phyloP scores from a whole-genome alignment of 768 basidiomycete genomes.

The Suillus paluster region DNA sequence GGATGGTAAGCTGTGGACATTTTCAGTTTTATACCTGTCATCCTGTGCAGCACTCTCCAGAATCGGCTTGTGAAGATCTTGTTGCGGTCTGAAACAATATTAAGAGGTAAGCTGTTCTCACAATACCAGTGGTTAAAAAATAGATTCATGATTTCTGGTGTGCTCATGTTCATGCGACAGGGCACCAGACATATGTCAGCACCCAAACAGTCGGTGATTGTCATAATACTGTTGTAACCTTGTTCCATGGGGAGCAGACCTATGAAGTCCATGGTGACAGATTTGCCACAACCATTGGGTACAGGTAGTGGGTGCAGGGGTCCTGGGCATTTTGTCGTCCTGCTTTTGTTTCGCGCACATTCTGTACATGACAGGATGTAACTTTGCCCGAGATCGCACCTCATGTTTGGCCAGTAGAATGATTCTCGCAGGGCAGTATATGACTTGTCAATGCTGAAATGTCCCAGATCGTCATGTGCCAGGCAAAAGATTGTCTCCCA shows the following conservation, averaged over 20 bases:
- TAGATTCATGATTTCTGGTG: too few relatives aligned
- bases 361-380: slow-evolving; percentile 30
- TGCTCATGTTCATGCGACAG: slow-evolving; percentile 23
- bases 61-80: slow-evolving; percentile 37
- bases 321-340: slow-evolving; percentile 9
- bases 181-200: slow-evolving; percentile 15
- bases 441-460: too few relatives aligned
- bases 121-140: slow-evolving; percentile 25
- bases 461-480: slow-evolving; percentile 12
- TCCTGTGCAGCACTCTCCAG: slow-evolving; percentile 28
- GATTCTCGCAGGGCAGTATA: too few relatives aligned
- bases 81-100: slow-evolving; percentile 38
- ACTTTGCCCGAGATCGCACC: slow-evolving; percentile 16
- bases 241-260: slow-evolving; percentile 37
- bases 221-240: slow-evolving; percentile 27
- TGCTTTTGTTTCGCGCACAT: slow-evolving; percentile 12
- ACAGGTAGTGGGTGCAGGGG: slow-evolving; percentile 23
- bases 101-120: slow-evolving; percentile 34
- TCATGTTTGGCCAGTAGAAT: too few relatives aligned
- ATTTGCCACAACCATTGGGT: slow-evolving; percentile 13
- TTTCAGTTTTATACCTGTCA: slow-evolving; percentile 32
- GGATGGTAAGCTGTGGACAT: slow-evolving; percentile 43
- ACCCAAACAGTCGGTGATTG: too few relatives aligned
- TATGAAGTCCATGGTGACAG: slow-evolving; percentile 23
- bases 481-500: slow-evolving; percentile 12